These are phyloP conservation scores for Chenopodium album DNA, from an alignment of 148 eudicot species.

Conservation along the genomic window DNA sequence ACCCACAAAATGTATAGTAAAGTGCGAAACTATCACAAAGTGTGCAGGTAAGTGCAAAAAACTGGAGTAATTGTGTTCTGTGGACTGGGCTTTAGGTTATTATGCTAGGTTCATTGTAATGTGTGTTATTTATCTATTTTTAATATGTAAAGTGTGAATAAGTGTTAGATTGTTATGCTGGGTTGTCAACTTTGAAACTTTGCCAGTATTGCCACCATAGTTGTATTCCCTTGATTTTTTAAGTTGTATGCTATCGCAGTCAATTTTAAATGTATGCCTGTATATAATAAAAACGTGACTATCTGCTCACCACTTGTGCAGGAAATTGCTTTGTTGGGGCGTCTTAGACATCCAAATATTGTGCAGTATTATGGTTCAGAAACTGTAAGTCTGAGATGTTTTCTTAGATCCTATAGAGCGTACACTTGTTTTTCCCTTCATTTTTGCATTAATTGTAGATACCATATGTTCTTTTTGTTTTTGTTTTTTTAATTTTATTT, in stretches of 20 bases:
- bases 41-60: no score
- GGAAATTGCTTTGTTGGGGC: conserved; percentile 82
- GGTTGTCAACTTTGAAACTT: background rate
- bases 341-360: conserved; percentile 88
- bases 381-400: conserved; percentile 48
- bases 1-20: no score
- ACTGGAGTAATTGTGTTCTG: background rate
- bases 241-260: background rate
- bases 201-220: background rate
- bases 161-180: background rate
- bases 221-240: background rate
- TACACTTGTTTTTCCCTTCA: background rate
- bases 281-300: background rate
- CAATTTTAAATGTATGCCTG: background rate
- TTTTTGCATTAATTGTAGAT: background rate
- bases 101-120: background rate
- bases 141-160: no score
- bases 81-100: background rate
- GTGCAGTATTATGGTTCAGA: conserved; percentile 96
- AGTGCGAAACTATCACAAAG: no score
- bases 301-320: conserved; percentile 33
- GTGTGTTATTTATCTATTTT: no score
- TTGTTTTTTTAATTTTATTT: no score
- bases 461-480: background rate
- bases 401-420: background rate